Percentiles rank a stretch among this genome's conserved stretches.
Evolutionary conservation across 1,284 basidiomycete genomes (phyloP).

Genomic region (Vanrija sp.): DNA sequence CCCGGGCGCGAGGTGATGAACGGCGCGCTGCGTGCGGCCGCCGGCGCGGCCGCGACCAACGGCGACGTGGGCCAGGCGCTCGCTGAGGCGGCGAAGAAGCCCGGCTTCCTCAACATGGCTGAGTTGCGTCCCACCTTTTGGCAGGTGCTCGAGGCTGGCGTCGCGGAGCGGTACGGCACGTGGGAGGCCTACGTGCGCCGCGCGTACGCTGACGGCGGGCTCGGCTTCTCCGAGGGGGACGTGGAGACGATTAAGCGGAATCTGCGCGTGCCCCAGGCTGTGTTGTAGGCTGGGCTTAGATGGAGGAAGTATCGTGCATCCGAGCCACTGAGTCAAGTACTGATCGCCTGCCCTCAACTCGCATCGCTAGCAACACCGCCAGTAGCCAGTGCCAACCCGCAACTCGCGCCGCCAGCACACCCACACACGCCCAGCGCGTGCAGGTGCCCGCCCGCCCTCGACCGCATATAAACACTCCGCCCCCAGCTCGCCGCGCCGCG

Average conservation of each 20-base stretch:
- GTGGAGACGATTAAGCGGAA: constrained; percentile 9
- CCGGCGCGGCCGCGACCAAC: not conserved
- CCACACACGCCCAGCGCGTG: too few relatives aligned
- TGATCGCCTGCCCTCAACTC: too few relatives aligned
- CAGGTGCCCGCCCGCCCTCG: too few relatives aligned
- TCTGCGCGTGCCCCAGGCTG: not conserved
- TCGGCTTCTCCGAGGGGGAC: constrained; percentile 7
- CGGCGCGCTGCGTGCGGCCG: not conserved
- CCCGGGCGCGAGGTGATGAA: constrained; percentile 10
- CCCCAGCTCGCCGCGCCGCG: too few relatives aligned
- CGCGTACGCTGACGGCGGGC: not conserved
- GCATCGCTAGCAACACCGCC: too few relatives aligned
- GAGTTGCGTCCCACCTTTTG: constrained; percentile 5
- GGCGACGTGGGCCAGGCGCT: not conserved
- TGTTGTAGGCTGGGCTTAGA: too few relatives aligned
- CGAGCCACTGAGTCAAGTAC: too few relatives aligned
- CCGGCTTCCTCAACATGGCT: constrained; percentile 9
- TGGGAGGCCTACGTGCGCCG: constrained; percentile 10
- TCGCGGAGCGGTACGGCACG: constrained; percentile 8
- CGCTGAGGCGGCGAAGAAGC: not conserved
- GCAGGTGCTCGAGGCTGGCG: not conserved
- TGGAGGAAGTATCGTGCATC: too few relatives aligned
- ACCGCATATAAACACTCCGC: too few relatives aligned
- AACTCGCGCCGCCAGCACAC: too few relatives aligned
- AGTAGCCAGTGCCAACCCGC: too few relatives aligned